phyloP scores from a whole-genome alignment of 1,284 basidiomycete species.

The Microbotryomycetes sp. region DNA sequence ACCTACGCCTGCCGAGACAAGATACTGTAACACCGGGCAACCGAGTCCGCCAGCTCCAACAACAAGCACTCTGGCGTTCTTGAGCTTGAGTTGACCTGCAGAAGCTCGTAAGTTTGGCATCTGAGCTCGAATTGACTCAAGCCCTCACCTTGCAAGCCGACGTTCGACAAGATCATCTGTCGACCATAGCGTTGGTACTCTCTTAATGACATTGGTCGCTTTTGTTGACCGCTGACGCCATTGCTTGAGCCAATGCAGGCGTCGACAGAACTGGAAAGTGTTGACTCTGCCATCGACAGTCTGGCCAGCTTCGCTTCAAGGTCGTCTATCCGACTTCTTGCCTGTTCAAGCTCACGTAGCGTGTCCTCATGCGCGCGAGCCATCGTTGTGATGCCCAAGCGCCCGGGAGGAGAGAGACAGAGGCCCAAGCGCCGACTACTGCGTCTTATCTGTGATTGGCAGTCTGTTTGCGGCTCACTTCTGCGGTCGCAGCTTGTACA shows the following conservation, averaged over 20 bases:
- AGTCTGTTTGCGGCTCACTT: no score
- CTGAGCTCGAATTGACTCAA: conserved; percentile 8
- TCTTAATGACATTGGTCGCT: conserved; percentile 41
- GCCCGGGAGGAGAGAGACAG: no score
- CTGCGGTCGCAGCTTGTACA: not conserved
- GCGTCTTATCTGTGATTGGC: not conserved
- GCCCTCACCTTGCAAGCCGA: conserved; percentile 68
- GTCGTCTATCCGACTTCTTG: not conserved
- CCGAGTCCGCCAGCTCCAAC: conserved; percentile 94
- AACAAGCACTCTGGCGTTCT: conserved; percentile 68
- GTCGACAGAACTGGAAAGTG: not conserved
- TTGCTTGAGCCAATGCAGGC: not conserved
- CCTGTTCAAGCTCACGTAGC: not conserved
- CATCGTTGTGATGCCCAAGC: not conserved
- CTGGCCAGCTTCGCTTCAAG: conserved; percentile 19
- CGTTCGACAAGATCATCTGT: conserved; percentile 90
- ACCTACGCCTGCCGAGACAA: conserved; percentile 88
- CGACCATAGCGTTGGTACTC: conserved; percentile 91
- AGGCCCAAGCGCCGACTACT: conserved; percentile 1
- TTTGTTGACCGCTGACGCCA: not conserved
- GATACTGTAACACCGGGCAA: conserved; percentile 89
- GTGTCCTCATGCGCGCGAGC: not conserved
- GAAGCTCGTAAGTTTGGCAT: not conserved
- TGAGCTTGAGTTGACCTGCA: conserved; percentile 75
- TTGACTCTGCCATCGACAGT: not conserved